Percentiles rank a stretch among this genome's conserved stretches.
phyloP scores from a whole-genome alignment of 1,139 yeast genomes.

The Yamadazyma siamensis region DNA sequence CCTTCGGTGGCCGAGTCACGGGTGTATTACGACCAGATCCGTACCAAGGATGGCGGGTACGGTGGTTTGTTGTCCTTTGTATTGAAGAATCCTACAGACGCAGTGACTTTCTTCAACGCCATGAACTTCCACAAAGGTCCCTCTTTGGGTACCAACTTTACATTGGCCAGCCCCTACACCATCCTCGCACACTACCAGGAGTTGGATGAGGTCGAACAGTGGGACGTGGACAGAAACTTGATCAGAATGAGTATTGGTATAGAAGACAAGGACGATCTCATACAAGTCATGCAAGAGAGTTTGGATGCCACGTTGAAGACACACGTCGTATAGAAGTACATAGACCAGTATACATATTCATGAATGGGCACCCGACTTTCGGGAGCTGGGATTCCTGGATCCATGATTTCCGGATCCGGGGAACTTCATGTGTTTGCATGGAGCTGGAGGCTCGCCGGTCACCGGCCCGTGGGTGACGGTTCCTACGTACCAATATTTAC shows the following conservation, averaged over 20 bases:
- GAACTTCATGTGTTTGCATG: slow-evolving; percentile 35
- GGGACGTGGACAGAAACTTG: slow-evolving; percentile 81
- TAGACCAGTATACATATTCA: too few relatives aligned
- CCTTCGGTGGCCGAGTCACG: slow-evolving; percentile 60
- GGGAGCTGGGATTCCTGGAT: too few relatives aligned
- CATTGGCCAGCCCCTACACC: slow-evolving; percentile 89
- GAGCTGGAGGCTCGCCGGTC: slow-evolving; percentile 33
- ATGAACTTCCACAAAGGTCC: slow-evolving; percentile 87
- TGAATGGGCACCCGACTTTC: too few relatives aligned
- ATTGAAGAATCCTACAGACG: slow-evolving; percentile 64
- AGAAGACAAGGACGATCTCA: slow-evolving; percentile 55
- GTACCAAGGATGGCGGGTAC: slow-evolving; percentile 76
- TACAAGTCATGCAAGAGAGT: slow-evolving; percentile 55
- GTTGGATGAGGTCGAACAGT: slow-evolving; percentile 73
- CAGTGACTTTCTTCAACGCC: slow-evolving; percentile 71
- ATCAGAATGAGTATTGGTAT: slow-evolving; percentile 85
- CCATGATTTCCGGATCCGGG: too few relatives aligned
- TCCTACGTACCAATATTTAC: slow-evolving; percentile 66
- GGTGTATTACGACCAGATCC: slow-evolving; percentile 66
- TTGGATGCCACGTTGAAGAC: slow-evolving; percentile 50
- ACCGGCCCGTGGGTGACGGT: slow-evolving; percentile 40
- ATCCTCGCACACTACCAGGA: slow-evolving; percentile 86
- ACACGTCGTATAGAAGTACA: slow-evolving; percentile 1
- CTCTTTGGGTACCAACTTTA: slow-evolving; percentile 89
- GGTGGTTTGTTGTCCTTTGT: slow-evolving; percentile 86